Evolutionary conservation across 2,329 filamentous ascomycete species (phyloP), one percentile per base, ranked within the genome.

Genomic region (Bimuria novae-zelandiae): DNA sequence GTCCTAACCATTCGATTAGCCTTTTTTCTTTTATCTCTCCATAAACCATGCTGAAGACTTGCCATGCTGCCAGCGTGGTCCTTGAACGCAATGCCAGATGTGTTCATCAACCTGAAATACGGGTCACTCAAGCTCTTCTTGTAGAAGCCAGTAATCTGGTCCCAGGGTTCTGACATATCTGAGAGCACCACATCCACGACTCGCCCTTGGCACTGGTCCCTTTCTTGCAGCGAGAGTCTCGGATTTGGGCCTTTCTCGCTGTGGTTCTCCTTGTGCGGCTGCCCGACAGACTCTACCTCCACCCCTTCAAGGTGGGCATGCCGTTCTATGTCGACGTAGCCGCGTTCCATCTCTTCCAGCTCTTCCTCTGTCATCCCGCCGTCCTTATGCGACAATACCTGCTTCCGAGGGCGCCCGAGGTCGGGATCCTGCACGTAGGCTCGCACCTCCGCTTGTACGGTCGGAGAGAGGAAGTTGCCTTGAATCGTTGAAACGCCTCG

Each of bases 81-180:
- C 60, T 87, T 85, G 70, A 96, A 94, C 17, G 77, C 76, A 67
- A 90, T 89, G 51, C 94, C 94, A 77, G 89, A 96, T 65, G 93
- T 97, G 77, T 99, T 99, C 92, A 97, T 96, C 88, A 99, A 89
- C 94, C 94, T 99, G 83, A 78, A 75, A 86, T 95, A 94, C 61
- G 92, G 91, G 84, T 94, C 89, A 93, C 88, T 96, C 84, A 97
- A 83, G 80, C 87, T 96, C 79, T 85, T 91, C 80, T 89, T 88
- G 79, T 85, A 88, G 79, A 89, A 92, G 69, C 88, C 88, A 69
- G 82, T 81, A 48, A 84, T 89, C 79, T 90, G 89, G 67, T 86
- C 82, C 92, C 92, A 97, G 88, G 94, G 92, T 82, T 83, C 93
- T 85, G 87, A 99, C 94, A 99, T 99, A 84, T 99, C 94, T 85